Evolutionary conservation across 345 rosid species (phyloP).

Genomic region (Trapa bicornis): DNA sequence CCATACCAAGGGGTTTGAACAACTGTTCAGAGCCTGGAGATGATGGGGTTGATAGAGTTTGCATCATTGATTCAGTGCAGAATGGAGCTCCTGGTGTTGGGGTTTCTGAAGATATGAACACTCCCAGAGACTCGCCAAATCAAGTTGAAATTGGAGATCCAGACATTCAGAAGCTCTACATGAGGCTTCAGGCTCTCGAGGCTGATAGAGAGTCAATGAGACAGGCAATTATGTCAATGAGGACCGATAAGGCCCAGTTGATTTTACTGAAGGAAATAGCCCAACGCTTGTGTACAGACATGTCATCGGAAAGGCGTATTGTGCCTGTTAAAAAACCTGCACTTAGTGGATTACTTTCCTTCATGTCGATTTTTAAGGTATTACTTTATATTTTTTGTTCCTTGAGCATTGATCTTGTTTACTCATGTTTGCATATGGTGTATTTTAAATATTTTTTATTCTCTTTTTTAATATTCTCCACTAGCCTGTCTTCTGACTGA

Average conservation of each 20-base stretch:
- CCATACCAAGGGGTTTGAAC: conserved; percentile 28
- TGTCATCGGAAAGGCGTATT: conserved; percentile 37
- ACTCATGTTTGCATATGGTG: background rate
- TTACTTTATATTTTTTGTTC: background rate
- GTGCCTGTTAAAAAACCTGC: conserved; percentile 39
- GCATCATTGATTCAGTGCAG: conserved; percentile 76
- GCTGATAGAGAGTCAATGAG: conserved; percentile 98
- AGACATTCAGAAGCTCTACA: conserved; percentile 66
- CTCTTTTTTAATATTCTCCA: background rate
- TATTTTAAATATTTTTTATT: background rate
- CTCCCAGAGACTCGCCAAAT: conserved; percentile 31
- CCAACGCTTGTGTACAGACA: conserved; percentile 74
- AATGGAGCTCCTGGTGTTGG: conserved; percentile 26
- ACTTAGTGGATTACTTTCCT: conserved; percentile 26
- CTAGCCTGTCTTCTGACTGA: background rate
- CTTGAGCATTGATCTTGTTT: background rate
- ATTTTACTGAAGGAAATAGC: conserved; percentile 88
- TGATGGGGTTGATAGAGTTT: conserved; percentile 72
- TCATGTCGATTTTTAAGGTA: conserved; percentile 72
- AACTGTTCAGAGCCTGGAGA: conserved; percentile 49
- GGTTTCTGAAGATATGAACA: conserved; percentile 29
- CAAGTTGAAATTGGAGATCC: conserved; percentile 54
- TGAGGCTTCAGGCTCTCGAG: conserved; percentile 91
- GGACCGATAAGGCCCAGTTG: conserved; percentile 80
- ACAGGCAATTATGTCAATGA: conserved; percentile 78